Conservation (phyloP, 345 rosid genomes). For the Pugionium cornutum region DNA sequence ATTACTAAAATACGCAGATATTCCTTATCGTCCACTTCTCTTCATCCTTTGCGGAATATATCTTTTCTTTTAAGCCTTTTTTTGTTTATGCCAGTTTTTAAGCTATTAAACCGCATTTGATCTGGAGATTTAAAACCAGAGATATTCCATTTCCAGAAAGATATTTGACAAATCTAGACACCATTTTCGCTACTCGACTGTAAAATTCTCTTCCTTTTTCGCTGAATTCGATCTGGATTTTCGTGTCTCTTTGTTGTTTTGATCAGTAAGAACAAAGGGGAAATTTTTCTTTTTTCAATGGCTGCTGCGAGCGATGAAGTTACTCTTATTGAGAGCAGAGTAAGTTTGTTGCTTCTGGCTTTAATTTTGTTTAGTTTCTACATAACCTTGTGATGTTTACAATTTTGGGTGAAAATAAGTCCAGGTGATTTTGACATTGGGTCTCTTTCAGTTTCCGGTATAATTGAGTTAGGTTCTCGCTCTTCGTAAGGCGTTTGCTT, state of each 20-base stretch:
- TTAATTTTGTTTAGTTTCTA: neutral
- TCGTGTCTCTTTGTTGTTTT: conserved; percentile 20
- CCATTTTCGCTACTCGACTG: conserved; percentile 10
- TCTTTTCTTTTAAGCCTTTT: neutral
- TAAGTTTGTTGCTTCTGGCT: conserved; percentile 28
- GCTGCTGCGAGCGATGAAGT: conserved; percentile 69
- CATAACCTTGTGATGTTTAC: neutral
- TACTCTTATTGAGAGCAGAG: conserved; percentile 73
- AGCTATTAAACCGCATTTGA: conserved; percentile 32
- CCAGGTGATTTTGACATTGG: conserved; percentile 29
- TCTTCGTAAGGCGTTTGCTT: conserved; percentile 14
- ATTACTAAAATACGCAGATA: conserved; percentile 34
- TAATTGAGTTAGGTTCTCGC: conserved; percentile 7
- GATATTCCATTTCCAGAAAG: conserved; percentile 18
- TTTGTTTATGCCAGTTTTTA: conserved; percentile 9
- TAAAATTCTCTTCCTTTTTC: conserved; percentile 5
- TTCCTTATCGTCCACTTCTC: conserved; percentile 39
- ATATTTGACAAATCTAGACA: conserved; percentile 4
- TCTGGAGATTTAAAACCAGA: conserved; percentile 6
- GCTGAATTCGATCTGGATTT: conserved; percentile 31
- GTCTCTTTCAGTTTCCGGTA: conserved; percentile 34
- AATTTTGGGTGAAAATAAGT: neutral
- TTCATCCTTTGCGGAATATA: conserved; percentile 14
- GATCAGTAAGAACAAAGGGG: neutral
- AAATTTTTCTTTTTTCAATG: conserved; percentile 45